These are phyloP conservation scores for Corylus heterophylla DNA, from an alignment of 306 rosid species.

Conservation along the genomic window DNA sequence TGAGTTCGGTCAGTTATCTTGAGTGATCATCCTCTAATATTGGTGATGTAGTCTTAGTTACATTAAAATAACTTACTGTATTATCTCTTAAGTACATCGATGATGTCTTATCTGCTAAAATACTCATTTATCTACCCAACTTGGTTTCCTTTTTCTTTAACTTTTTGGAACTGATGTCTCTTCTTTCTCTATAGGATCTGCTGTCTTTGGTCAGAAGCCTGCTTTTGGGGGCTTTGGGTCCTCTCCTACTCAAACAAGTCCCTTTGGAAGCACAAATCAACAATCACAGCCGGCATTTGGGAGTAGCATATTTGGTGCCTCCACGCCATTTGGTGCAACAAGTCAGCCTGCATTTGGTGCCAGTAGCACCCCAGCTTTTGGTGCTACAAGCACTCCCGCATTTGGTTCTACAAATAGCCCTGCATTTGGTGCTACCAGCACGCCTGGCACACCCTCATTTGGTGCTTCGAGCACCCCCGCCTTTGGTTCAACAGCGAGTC, in stretches of 20 bases:
- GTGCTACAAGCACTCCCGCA: constrained; percentile 39
- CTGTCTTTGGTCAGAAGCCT: constrained; percentile 89
- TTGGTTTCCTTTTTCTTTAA: neutral
- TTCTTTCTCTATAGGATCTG: constrained; percentile 48
- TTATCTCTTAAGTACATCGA: neutral
- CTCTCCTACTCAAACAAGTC: constrained; percentile 66
- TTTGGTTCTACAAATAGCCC: constrained; percentile 46
- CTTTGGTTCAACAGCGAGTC: constrained; percentile 69
- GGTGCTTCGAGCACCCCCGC: constrained; percentile 43
- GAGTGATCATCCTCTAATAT: neutral
- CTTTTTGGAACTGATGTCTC: constrained; percentile 16
- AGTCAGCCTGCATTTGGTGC: constrained; percentile 55
- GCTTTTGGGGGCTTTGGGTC: constrained; percentile 81
- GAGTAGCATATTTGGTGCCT: constrained; percentile 75
- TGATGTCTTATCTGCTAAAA: neutral
- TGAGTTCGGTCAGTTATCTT: neutral
- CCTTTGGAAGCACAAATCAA: constrained; percentile 72
- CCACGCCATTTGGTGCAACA: constrained; percentile 79
- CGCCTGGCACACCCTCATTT: constrained; percentile 40
- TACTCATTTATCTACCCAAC: neutral
- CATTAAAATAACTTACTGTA: neutral
- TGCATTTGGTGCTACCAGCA: constrained; percentile 42
- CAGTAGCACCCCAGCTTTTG: constrained; percentile 41
- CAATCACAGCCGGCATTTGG: constrained; percentile 91
- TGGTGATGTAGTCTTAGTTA: neutral